Conservation (phyloP, 1,284 basidiomycete genomes). For the Malassezia yamatoensis region DNA sequence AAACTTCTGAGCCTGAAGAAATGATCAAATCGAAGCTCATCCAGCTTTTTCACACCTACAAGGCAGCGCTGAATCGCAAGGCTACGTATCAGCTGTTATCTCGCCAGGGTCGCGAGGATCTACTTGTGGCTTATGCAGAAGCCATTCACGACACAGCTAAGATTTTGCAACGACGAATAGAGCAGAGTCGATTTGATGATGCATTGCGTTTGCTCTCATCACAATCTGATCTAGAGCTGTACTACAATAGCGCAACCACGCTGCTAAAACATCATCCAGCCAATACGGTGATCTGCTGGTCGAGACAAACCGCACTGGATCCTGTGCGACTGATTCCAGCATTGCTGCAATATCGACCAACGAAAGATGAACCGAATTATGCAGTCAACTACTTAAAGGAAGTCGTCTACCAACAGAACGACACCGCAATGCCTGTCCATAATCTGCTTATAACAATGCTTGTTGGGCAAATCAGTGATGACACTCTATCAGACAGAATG, state of each 20-base stretch:
- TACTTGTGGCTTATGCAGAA: slow-evolving; percentile 81
- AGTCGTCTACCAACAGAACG: slow-evolving; percentile 62
- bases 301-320: slow-evolving; percentile 67
- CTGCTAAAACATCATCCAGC: slow-evolving; percentile 76
- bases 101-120: slow-evolving; percentile 80
- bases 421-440: slow-evolving; percentile 76
- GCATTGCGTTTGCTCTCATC: slow-evolving; percentile 74
- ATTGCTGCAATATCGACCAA: slow-evolving; percentile 62
- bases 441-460: slow-evolving; percentile 86
- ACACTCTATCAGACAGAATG: slow-evolving; percentile 2
- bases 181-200: slow-evolving; percentile 81
- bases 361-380: not conserved
- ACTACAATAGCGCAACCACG: slow-evolving; percentile 82
- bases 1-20: too few relatives aligned
- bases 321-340: slow-evolving; percentile 80
- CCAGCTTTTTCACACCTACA: slow-evolving; percentile 10
- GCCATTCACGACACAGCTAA: slow-evolving; percentile 70
- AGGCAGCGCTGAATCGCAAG: slow-evolving; percentile 71
- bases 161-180: slow-evolving; percentile 83
- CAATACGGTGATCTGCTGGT: slow-evolving; percentile 83
- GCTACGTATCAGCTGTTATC: slow-evolving; percentile 86
- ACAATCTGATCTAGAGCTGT: slow-evolving; percentile 69
- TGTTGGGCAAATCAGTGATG: slow-evolving; percentile 48
- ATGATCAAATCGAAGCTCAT: not conserved
- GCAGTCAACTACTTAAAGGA: slow-evolving; percentile 61